These are phyloP conservation scores for Penicillium sp. DNA, from an alignment of 2,329 filamentous ascomycete species.

Conservation along the genomic window DNA sequence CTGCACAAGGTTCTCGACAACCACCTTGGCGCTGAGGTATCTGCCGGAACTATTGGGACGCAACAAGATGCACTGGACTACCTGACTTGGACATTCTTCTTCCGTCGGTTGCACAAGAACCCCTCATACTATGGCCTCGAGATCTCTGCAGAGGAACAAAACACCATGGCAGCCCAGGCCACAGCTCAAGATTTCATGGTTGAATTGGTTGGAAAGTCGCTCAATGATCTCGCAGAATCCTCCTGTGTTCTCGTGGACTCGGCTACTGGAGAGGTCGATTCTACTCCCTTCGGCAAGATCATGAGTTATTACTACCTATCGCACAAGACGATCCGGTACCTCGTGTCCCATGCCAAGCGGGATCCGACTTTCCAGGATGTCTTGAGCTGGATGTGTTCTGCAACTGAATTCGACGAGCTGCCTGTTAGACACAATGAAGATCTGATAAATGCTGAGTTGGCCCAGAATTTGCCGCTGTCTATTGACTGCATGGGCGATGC, in stretches of 20 bases:
- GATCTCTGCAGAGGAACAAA: constrained; percentile 89
- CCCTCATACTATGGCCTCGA: constrained; percentile 96
- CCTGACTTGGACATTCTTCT: constrained; percentile 99
- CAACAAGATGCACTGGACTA: constrained; percentile 98
- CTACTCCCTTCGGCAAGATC: constrained; percentile 92
- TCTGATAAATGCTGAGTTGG: constrained; percentile 88
- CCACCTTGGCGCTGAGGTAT: constrained; percentile 92
- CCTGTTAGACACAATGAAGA: constrained; percentile 98
- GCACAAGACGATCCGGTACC: constrained; percentile 86
- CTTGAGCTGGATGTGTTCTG: constrained; percentile 87
- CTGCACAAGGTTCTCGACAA: constrained; percentile 96
- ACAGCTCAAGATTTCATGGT: constrained; percentile 94
- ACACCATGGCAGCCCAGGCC: constrained; percentile 78
- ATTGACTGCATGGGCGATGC: constrained; percentile 62
- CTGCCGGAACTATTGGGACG: constrained; percentile 84
- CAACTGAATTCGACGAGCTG: constrained; percentile 95
- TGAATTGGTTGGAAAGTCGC: constrained; percentile 81
- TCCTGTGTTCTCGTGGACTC: constrained; percentile 79
- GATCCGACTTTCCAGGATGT: constrained; percentile 77
- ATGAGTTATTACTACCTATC: constrained; percentile 99
- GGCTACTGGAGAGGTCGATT: constrained; percentile 78
- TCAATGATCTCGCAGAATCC: constrained; percentile 77
- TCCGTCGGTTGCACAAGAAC: constrained; percentile 94
- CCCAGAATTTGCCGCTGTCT: constrained; percentile 72
- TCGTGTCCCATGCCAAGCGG: constrained; percentile 73